Evolutionary conservation across 1,284 basidiomycete species (phyloP), one percentile per base, ranked within the genome.

Genomic region (Ceratobasidium theobromae): DNA sequence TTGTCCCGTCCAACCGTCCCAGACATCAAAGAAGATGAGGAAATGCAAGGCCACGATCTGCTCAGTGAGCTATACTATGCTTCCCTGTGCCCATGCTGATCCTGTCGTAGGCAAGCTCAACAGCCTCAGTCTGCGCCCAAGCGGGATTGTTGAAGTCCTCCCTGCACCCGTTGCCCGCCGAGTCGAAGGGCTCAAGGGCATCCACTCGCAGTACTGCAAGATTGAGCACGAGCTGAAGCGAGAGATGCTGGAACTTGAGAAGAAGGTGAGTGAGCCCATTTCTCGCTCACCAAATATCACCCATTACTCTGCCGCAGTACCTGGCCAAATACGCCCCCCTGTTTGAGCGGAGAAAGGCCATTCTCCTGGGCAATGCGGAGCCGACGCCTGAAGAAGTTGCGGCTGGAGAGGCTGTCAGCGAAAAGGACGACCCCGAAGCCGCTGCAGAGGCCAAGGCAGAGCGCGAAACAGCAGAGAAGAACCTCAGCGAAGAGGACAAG

Each of bases 141-240:
- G 40, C 23, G 92, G 91, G 40, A 93, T 93, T 78, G 82, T 94
- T 77, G 93, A 98, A 81, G 84, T 82, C 73, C 85, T 98, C 51
- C 92, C 95, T 12, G 78, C 82, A 52, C 86, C 89, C 66, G 86
- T 96, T 72, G 93, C 91, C 79, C 82, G 88, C 75, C 90, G 88
- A 73, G 81, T 98, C 74, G 91, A 96, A 79, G 96, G 88, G 41
- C 82, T 99, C 74, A 97, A 98, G 78, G 96, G 95, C 68, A 83
- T 99, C 48, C 95, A 98, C 78, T 87, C 87, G 71, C 89, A 95
- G 80, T 94, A 98, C 79, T 87, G 87, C 73, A 91, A 95, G 76
- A 85, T 98, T 66, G 93, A 98, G 78, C 90, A 91, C 74, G 86
- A 95, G 81, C 97, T 96, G 85, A 98, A 98, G 80, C 86, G 89